Percentiles rank a stretch among this genome's conserved stretches.
Conservation (phyloP, 148 eudicot genomes). For the Chenopodium suecicum region DNA sequence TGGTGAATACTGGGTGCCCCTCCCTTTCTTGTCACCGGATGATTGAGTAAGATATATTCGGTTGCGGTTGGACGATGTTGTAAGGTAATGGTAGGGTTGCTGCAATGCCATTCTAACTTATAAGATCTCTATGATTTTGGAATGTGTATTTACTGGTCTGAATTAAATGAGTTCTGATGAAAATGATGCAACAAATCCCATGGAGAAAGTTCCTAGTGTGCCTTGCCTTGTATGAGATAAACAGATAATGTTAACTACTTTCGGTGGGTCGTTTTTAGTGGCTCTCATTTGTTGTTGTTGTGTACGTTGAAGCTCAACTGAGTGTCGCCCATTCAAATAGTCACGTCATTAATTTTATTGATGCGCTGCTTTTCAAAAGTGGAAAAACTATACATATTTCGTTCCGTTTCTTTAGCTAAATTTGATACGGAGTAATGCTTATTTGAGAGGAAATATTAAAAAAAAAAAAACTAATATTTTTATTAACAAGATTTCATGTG, state of each 20-base stretch:
- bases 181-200: too few species aligned
- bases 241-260: slow-evolving; percentile 11
- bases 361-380: too few species aligned
- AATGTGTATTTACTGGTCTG: not conserved
- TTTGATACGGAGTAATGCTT: too few species aligned
- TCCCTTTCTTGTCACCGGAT: slow-evolving; percentile 43
- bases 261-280: slow-evolving; percentile 24
- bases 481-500: too few species aligned
- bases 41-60: slow-evolving; percentile 40
- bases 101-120: slow-evolving; percentile 30
- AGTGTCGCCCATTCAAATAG: not conserved
- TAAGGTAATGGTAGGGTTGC: slow-evolving; percentile 15
- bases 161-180: not conserved
- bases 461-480: too few species aligned
- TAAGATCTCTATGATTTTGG: not conserved
- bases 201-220: not conserved
- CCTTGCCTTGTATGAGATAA: not conserved
- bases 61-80: slow-evolving; percentile 14
- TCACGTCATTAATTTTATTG: too few species aligned
- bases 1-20: slow-evolving; percentile 28
- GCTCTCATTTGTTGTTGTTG: slow-evolving; percentile 5
- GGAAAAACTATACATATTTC: too few species aligned
- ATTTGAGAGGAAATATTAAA: too few species aligned
- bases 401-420: too few species aligned
- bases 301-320: not conserved